Evolutionary conservation across 306 rosid species (phyloP).

Genomic region (Hippophae tibetana): DNA sequence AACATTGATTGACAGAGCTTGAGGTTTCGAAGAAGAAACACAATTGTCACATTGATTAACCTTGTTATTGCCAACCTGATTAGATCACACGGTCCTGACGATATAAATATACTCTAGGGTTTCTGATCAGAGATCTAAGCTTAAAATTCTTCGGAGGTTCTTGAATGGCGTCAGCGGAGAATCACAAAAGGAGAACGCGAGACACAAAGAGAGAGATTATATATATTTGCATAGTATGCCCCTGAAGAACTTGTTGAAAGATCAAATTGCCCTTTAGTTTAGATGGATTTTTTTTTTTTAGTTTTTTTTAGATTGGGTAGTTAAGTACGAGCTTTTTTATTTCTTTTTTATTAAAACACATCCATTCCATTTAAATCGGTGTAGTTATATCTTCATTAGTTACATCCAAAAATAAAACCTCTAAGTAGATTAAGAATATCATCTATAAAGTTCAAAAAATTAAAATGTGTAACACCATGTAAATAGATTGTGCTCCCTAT

Average conservation of each 20-base stretch:
- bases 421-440: too few relatives aligned
- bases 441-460: too few relatives aligned
- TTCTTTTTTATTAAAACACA: too few relatives aligned
- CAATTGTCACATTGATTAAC: neutral
- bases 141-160: conserved; percentile 23
- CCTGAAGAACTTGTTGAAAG: neutral
- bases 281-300: too few relatives aligned
- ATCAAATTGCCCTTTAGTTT: conserved; percentile 12
- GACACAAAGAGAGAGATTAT: neutral
- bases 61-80: conserved; percentile 31
- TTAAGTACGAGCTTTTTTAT: too few relatives aligned
- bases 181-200: conserved; percentile 4
- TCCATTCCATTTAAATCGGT: too few relatives aligned
- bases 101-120: conserved; percentile 25
- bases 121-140: conserved; percentile 46
- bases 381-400: too few relatives aligned
- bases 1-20: conserved; percentile 1
- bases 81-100: conserved; percentile 22
- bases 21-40: conserved; percentile 1
- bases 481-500: too few relatives aligned
- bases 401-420: too few relatives aligned
- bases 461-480: too few relatives aligned
- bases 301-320: too few relatives aligned
- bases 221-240: conserved; percentile 5
- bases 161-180: conserved; percentile 32